Evolutionary conservation across 805 yeast species (phyloP), one percentile per base, ranked within the genome.

Genomic region (Hanseniaspora occidentalis): DNA sequence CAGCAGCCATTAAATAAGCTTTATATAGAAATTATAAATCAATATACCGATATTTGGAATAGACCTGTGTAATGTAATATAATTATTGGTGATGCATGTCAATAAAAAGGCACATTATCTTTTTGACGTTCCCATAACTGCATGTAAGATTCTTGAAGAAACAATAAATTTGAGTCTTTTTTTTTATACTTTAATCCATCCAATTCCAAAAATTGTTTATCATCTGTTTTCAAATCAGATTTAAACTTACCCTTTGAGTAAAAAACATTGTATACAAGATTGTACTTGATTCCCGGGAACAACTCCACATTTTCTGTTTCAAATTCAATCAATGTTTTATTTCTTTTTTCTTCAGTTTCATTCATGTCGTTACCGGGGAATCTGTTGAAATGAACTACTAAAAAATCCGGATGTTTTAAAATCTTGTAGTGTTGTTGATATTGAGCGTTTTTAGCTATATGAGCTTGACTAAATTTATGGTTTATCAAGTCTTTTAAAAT

Each of bases 1-100:
- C 89, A 36, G 79, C 84, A 43, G 95, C 96, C 21, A 85, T 92
- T 50, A 81, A 81, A 60, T 84, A 69, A 50, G 35, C 14, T 19
- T 14, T 25, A 36, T 23, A 36, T 36, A 27, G 13, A 26, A 35
- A 26, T 26, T 11, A 13, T 24, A 37, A 3, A 27, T 29, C 22
- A 18, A 33, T 20, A 33, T 20, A 14, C 21, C 11, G 11, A 8
- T 31, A 17, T 6, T 10, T 24, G n/a, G n/a, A n/a, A n/a, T n/a
- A n/a, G n/a, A n/a, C n/a, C n/a, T n/a, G n/a, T n/a, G n/a, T 20
- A 26, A 17, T 23, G 26, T 11, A n/a, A 19, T n/a, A 27, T 4
- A 4, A n/a, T n/a, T 6, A 14, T 19, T 23, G 13, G 11, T n/a
- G n/a, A n/a, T n/a, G n/a, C 25, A 17, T 26, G 21, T 39, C n/a